A percentile compares a stretch with the other conserved stretches of the same genome.
Evolutionary conservation across 2,329 filamentous ascomycete species (phyloP).

Genomic region (Claviceps arundinis): DNA sequence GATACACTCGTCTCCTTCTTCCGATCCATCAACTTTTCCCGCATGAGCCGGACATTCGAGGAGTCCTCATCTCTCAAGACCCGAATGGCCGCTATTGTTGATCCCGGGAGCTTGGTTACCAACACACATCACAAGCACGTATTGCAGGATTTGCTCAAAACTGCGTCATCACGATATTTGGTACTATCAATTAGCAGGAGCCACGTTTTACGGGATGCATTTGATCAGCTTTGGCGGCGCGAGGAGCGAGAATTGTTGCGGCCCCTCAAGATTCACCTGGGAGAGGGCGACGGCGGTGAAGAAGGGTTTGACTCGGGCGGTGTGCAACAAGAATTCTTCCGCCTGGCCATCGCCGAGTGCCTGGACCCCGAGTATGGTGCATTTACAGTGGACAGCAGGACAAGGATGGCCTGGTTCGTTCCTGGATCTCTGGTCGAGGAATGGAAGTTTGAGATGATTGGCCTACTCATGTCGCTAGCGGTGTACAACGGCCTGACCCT

Average conservation of each 20-base stretch:
- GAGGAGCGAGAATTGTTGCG: constrained; percentile 70
- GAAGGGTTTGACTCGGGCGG: constrained; percentile 88
- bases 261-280: constrained; percentile 78
- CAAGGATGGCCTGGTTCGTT: constrained; percentile 77
- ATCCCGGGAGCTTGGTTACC: constrained; percentile 39
- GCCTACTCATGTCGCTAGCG: constrained; percentile 76
- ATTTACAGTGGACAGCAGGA: constrained; percentile 66
- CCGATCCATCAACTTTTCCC: constrained; percentile 72
- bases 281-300: constrained; percentile 69
- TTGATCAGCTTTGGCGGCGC: constrained; percentile 82
- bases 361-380: constrained; percentile 66
- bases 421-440: constrained; percentile 68
- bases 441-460: constrained; percentile 84
- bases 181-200: constrained; percentile 56
- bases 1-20: constrained; percentile 70
- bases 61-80: constrained; percentile 46
- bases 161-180: constrained; percentile 56
- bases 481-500: constrained; percentile 88
- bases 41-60: constrained; percentile 72
- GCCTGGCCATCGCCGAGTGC: constrained; percentile 66
- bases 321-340: constrained; percentile 94
- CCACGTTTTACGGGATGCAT: constrained; percentile 56
- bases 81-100: constrained; percentile 42
- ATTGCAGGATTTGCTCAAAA: constrained; percentile 49
- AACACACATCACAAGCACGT: constrained; percentile 46